Percentiles rank a stretch among this genome's conserved stretches.
Conservation (phyloP, 2,329 filamentous ascomycete genomes). For the Myriosclerotinia scirpicola region DNA sequence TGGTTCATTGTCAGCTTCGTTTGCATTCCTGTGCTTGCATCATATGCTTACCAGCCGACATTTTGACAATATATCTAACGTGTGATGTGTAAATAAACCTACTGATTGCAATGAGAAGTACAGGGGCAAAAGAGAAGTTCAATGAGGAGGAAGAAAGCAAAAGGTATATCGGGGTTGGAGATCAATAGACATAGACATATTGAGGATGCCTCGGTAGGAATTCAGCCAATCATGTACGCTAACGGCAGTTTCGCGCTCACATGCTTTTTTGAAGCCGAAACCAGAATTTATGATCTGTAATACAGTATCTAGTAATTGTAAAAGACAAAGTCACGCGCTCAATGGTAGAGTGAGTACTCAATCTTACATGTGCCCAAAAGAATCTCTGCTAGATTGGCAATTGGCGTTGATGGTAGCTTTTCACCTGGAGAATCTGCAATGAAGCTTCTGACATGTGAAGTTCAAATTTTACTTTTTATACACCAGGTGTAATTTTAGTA, state of each 20-base stretch:
- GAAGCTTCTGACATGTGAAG: constrained; percentile 16
- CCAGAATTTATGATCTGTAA: constrained; percentile 8
- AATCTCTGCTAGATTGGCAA: not conserved
- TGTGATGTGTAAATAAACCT: not conserved
- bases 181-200: not conserved
- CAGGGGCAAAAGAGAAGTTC: not conserved
- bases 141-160: not conserved
- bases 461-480: not conserved
- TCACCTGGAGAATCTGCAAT: not conserved
- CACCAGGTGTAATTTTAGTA: not conserved
- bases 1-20: constrained; percentile 30
- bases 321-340: not conserved
- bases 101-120: constrained; percentile 2
- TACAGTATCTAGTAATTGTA: not conserved
- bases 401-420: not conserved
- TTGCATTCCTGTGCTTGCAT: constrained; percentile 13
- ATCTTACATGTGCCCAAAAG: not conserved
- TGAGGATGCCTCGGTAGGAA: constrained; percentile 23
- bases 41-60: constrained; percentile 36
- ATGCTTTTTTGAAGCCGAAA: constrained; percentile 23
- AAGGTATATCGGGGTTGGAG: not conserved
- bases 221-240: constrained; percentile 20
- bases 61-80: constrained; percentile 14
- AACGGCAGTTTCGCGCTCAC: constrained; percentile 12
- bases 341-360: not conserved